Evolutionary conservation across 495 filamentous ascomycete species (phyloP), one percentile per base, ranked within the genome.

Genomic region (Rhizodiscina lignyota): DNA sequence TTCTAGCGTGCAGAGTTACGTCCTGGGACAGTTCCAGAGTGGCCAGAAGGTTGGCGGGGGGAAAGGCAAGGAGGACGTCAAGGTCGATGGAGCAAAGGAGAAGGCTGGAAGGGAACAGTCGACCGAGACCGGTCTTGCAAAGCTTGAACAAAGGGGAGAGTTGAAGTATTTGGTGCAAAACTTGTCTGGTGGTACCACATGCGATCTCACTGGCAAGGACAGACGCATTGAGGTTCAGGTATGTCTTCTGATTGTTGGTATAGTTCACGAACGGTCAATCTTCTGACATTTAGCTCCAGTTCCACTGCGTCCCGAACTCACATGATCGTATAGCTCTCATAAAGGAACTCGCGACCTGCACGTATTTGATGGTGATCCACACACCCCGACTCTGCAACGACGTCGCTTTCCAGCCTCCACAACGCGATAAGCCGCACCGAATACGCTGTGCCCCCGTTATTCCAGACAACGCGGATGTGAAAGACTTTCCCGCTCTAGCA

Each of bases 351-450:
- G 77, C 77, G 5, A 94, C 84, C 5, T 97, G 89, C 58, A 77
- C 82, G 17, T 97, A 97, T 44, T 59, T 94, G 28, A 92, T 97
- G 83, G 72, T 92, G 1, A 73, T 97, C 34, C 79, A 94, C 51
- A 97, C 89, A 0, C 83, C 89, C 2, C 72, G 87, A 1, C 72
- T 97, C 30, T 97, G 89, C 55, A 77, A 80, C 50, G 89, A 97
- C 43, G 74, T 85, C 17, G 86, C 87, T 4, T 97, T 97, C 56
- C 63, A 82, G 26, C 85, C 87, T 5, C 83, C 85, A 1, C 77
- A 84, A 38, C 73, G 82, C 35, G 79, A 77, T 39, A 73, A 74
- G 35, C 74, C 83, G 4, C 72, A 93, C 49, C 50, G 68, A 2
- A 83, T 97, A 22, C 69, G 71, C 38, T 97, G 89, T 48, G 67